phyloP scores from a whole-genome alignment of 2,329 filamentous ascomycete species.

The Lachnellula subtilissima region DNA sequence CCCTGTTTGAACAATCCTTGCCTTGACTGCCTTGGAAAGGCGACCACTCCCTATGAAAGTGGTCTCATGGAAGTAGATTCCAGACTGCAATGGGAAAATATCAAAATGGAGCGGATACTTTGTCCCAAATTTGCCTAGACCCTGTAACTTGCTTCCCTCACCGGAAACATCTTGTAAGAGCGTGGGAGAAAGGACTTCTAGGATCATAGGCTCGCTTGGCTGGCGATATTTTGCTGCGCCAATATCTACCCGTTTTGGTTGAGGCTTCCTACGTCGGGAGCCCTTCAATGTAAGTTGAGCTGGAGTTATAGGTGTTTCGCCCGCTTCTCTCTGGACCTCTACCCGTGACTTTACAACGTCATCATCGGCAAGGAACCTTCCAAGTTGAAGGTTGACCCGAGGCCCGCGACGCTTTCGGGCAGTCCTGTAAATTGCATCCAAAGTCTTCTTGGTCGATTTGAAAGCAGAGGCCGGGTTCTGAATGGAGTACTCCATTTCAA shows the following conservation, averaged over 20 bases:
- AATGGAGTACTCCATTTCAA: conserved; percentile 33
- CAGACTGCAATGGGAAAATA: conserved; percentile 51
- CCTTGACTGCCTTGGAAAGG: conserved; percentile 35
- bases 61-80: conserved; percentile 55
- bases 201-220: conserved; percentile 27
- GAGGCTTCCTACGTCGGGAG: conserved; percentile 20
- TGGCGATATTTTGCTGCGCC: conserved; percentile 32
- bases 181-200: conserved; percentile 22
- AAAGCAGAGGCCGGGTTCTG: conserved; percentile 38
- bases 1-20: conserved; percentile 22
- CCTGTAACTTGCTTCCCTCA: conserved; percentile 40
- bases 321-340: not conserved
- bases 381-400: conserved; percentile 33
- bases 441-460: conserved; percentile 45
- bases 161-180: conserved; percentile 16
- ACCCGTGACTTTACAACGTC: conserved; percentile 12
- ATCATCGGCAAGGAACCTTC: conserved; percentile 32
- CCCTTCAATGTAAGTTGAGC: not conserved
- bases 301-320: not conserved
- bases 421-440: conserved; percentile 51
- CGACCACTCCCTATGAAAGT: conserved; percentile 54
- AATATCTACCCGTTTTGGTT: conserved; percentile 28
- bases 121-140: conserved; percentile 56
- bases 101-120: conserved; percentile 60
- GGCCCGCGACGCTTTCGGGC: conserved; percentile 30